Conservation (phyloP, 2,329 filamentous ascomycete species). For the Arthrobotrys musiformis region DNA sequence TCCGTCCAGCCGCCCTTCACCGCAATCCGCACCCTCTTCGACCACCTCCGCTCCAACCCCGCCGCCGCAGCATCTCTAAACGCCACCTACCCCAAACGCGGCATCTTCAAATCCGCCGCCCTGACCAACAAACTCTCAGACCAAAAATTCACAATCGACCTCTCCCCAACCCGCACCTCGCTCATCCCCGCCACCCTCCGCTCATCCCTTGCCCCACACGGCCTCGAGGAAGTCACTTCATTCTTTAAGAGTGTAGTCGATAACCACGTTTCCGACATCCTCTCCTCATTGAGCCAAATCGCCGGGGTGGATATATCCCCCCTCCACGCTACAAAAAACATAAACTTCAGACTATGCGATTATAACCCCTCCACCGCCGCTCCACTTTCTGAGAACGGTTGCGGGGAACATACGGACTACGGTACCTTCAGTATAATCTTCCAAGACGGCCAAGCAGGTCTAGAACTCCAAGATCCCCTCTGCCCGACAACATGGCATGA, state of each 20-base stretch:
- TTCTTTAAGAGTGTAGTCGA: slow-evolving; percentile 4
- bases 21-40: slow-evolving; percentile 1
- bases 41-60: slow-evolving; percentile 6
- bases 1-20: neutral
- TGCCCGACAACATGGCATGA: slow-evolving; percentile 1
- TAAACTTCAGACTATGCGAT: slow-evolving; percentile 22
- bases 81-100: slow-evolving; percentile 10
- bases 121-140: neutral
- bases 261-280: neutral
- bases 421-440: slow-evolving; percentile 24
- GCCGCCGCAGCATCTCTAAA: slow-evolving; percentile 4
- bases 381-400: slow-evolving; percentile 7
- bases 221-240: neutral
- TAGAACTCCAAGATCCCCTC: slow-evolving; percentile 1
- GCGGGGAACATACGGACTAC: slow-evolving; percentile 26
- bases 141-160: slow-evolving; percentile 22
- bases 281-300: slow-evolving; percentile 2
- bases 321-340: neutral
- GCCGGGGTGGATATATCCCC: neutral
- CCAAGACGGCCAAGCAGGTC: slow-evolving; percentile 10
- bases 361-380: slow-evolving; percentile 5
- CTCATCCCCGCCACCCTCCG: neutral
- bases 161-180: neutral
- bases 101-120: slow-evolving; percentile 20
- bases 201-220: neutral